A percentile compares a stretch with the other conserved stretches of the same genome.
Conservation (phyloP, 1,284 basidiomycete genomes). For the Somion occarium region DNA sequence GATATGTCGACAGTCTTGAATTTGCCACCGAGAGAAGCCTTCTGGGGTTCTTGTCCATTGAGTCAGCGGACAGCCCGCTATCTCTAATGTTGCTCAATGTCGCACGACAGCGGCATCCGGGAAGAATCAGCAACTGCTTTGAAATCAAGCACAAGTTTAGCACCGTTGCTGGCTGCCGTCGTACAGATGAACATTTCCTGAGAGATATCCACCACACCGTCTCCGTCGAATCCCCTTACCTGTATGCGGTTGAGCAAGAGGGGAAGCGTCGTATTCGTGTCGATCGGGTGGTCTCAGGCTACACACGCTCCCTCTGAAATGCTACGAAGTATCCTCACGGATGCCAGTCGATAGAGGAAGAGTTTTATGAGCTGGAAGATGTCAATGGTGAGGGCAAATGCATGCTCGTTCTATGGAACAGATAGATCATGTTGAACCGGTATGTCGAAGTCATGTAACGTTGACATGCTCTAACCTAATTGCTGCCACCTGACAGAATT, state of each 20-base stretch:
- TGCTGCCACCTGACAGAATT: conserved; percentile 29
- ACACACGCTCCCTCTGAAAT: conserved; percentile 48
- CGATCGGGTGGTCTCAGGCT: conserved; percentile 59
- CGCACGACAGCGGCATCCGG: no score
- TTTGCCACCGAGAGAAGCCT: no score
- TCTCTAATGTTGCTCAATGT: no score
- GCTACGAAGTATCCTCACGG: conserved; percentile 63
- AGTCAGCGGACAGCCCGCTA: no score
- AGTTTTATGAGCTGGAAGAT: conserved; percentile 64
- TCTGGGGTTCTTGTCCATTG: no score
- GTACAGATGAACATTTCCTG: conserved; percentile 17
- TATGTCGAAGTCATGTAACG: no score
- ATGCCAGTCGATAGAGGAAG: conserved; percentile 59
- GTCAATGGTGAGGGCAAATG: conserved; percentile 69
- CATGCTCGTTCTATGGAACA: conserved; percentile 67
- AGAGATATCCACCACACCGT: conserved; percentile 38
- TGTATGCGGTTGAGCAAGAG: conserved; percentile 42
- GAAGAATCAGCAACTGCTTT: not conserved
- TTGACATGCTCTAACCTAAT: not conserved
- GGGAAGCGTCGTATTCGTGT: conserved; percentile 46
- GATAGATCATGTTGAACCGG: conserved; percentile 69
- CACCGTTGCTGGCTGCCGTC: not conserved
- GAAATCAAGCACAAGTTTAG: conserved; percentile 3
- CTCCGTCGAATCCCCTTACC: conserved; percentile 44
- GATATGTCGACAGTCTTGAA: no score